phyloP scores from a whole-genome alignment of 2,329 filamentous ascomycete species.

The Dryadomyces quercivorus region DNA sequence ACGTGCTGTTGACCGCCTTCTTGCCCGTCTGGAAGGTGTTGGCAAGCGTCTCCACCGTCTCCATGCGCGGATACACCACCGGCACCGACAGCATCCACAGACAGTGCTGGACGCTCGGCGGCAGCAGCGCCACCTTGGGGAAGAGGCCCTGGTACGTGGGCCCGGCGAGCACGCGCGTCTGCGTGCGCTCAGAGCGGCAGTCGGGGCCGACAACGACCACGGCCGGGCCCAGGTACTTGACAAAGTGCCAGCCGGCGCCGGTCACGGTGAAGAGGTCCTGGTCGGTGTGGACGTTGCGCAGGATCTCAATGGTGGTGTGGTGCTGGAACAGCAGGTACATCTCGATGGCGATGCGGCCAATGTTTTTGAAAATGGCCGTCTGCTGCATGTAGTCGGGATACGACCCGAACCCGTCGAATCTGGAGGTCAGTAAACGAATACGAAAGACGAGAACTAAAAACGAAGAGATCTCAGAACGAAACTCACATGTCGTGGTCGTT shows the following conservation, averaged over 20 bases:
- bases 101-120: slow-evolving; percentile 89
- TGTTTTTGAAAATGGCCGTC: slow-evolving; percentile 96
- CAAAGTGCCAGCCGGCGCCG: slow-evolving; percentile 95
- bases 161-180: slow-evolving; percentile 84
- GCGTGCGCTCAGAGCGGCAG: slow-evolving; percentile 81
- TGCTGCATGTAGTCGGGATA: slow-evolving; percentile 98
- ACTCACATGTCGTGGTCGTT: slow-evolving; percentile 98
- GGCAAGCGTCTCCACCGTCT: slow-evolving; percentile 82
- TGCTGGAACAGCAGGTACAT: slow-evolving; percentile 99
- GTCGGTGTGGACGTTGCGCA: slow-evolving; percentile 80
- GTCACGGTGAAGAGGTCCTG: slow-evolving; percentile 92
- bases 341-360: slow-evolving; percentile 85
- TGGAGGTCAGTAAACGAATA: neutral
- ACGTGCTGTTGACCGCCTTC: slow-evolving; percentile 90
- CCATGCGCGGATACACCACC: slow-evolving; percentile 78
- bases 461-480: neutral
- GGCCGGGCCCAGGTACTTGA: slow-evolving; percentile 89
- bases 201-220: slow-evolving; percentile 85
- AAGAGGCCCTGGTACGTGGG: slow-evolving; percentile 96
- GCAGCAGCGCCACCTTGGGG: slow-evolving; percentile 83
- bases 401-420: slow-evolving; percentile 88
- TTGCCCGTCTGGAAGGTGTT: slow-evolving; percentile 90
- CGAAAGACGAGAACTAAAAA: neutral
- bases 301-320: slow-evolving; percentile 86
- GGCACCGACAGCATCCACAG: slow-evolving; percentile 93